Evolutionary conservation across 768 basidiomycete species (phyloP).

Genomic region (Heimioporus sp.): DNA sequence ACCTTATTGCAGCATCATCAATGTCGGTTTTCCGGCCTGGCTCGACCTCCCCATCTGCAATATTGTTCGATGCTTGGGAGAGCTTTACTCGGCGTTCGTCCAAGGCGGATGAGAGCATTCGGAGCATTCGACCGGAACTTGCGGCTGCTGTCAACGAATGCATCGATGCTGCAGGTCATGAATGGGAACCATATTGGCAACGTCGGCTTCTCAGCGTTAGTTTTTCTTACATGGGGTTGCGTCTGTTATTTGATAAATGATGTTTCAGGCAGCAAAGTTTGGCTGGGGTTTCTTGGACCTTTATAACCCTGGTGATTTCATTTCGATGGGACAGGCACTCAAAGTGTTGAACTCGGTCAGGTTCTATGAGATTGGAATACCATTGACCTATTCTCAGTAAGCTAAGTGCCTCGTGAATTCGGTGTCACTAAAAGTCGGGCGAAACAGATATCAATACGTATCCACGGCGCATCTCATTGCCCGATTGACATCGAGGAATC

Average conservation of each 20-base stretch:
- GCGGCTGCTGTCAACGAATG: slow-evolving; percentile 87
- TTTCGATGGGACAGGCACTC: slow-evolving; percentile 87
- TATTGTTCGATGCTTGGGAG: slow-evolving; percentile 90
- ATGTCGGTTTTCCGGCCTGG: slow-evolving; percentile 89
- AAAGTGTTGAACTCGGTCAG: slow-evolving; percentile 94
- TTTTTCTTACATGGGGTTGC: neutral
- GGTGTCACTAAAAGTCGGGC: slow-evolving; percentile 4
- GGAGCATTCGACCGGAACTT: slow-evolving; percentile 83
- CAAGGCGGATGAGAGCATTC: slow-evolving; percentile 90
- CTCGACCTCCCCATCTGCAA: slow-evolving; percentile 87
- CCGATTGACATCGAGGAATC: slow-evolving; percentile 80
- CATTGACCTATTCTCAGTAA: slow-evolving; percentile 88
- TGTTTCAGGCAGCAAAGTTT: slow-evolving; percentile 86
- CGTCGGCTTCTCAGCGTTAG: slow-evolving; percentile 75
- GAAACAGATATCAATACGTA: slow-evolving; percentile 69
- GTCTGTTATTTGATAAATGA: neutral
- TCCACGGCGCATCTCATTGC: slow-evolving; percentile 80
- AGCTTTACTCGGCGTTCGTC: slow-evolving; percentile 82
- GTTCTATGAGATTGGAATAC: slow-evolving; percentile 89
- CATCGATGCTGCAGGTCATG: slow-evolving; percentile 89
- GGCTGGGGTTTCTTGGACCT: slow-evolving; percentile 92
- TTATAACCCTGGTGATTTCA: slow-evolving; percentile 89
- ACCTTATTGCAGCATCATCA: slow-evolving; percentile 57
- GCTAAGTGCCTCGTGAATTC: slow-evolving; percentile 21
- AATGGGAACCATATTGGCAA: slow-evolving; percentile 92